Evolutionary conservation across 345 rosid species (phyloP), one percentile per base, ranked within the genome.

Genomic region (Pugionium dolabratum): DNA sequence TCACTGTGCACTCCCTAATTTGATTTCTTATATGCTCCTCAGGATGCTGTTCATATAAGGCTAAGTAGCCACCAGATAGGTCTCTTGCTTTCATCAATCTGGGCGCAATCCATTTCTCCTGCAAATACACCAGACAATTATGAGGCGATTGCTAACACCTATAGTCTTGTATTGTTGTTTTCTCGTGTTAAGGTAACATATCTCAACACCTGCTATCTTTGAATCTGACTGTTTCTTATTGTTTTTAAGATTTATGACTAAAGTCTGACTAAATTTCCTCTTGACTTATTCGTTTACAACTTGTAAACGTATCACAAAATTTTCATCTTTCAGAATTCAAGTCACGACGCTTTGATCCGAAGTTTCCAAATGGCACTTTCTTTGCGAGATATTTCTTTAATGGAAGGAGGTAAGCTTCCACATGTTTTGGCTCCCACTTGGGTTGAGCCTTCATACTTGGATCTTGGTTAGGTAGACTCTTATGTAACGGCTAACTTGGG

Each of bases 321-420:
- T 43, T 37, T 42, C 53, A 6, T 66, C 65, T 56, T 75, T 67
- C 97, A 90, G 99, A 91, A 91, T 75, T 90, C 95, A 53, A 85
- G 91, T 71, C 78, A 81, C 55, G 88, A 94, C 59, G 82, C 79
- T 54, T 80, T 94, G 65, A 77, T 82, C 62, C 86, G 91, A 71
- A 88, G 97, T 70, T 88, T 88, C 76, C 99, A 94, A 78, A 86
- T 90, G 50, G 96, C 95, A 49, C 85, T 91, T 79, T 86, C 99
- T 57, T 75, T 94, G 82, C 87, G 89, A 67, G 77, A 85, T 70
- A 76, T 88, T 59, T 85, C 97, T 78, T 82, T 88, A 31, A 79
- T 69, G 41, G 84, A 81, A 80, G 94, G 76, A 80, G 95, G 99
- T 94, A 64, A 81, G 80, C 53, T 77, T 49, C 49, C 53, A 47